A percentile compares a stretch with the other conserved stretches of the same genome.
These are phyloP conservation scores for Exserohilum turcica DNA, from an alignment of 2,329 filamentous ascomycete genomes.

Conservation along the genomic window DNA sequence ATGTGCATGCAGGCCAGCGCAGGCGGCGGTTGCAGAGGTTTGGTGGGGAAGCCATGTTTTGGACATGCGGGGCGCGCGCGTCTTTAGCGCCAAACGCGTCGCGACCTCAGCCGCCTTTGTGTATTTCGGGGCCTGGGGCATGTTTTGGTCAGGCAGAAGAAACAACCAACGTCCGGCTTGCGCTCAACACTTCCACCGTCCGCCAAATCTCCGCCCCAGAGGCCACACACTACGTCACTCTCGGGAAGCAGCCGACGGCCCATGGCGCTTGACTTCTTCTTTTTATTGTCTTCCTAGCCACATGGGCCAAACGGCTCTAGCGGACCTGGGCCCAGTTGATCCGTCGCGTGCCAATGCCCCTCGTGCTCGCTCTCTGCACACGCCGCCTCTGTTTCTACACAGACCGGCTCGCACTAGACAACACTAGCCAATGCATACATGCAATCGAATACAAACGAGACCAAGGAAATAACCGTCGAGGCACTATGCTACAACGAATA, in stretches of 20 bases:
- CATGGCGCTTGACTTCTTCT: conserved; percentile 15
- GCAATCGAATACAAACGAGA: conserved; percentile 19
- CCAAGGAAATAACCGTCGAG: conserved; percentile 16
- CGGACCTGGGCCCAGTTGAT: conserved; percentile 30
- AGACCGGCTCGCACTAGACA: conserved; percentile 37
- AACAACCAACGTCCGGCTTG: too few species aligned
- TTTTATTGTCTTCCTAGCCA: conserved; percentile 31
- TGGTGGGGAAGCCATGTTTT: conserved; percentile 14
- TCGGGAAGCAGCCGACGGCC: background rate
- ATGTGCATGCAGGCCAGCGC: conserved; percentile 3
- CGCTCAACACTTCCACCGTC: conserved; percentile 4
- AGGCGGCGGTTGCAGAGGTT: conserved; percentile 4
- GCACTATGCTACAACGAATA: conserved; percentile 26
- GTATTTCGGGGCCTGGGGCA: background rate
- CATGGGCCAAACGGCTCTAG: conserved; percentile 20
- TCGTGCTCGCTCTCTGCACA: conserved; percentile 25
- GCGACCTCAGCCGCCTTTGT: conserved; percentile 11
- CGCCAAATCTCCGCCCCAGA: background rate
- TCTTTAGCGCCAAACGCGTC: conserved; percentile 15
- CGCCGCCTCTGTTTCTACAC: conserved; percentile 21
- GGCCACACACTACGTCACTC: background rate
- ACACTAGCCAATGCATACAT: conserved; percentile 33
- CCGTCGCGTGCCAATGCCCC: conserved; percentile 36
- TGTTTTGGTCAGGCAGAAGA: background rate
- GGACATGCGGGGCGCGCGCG: conserved; percentile 15